phyloP scores from a whole-genome alignment of 148 eudicot genomes.

The Nepenthes mirabilis region DNA sequence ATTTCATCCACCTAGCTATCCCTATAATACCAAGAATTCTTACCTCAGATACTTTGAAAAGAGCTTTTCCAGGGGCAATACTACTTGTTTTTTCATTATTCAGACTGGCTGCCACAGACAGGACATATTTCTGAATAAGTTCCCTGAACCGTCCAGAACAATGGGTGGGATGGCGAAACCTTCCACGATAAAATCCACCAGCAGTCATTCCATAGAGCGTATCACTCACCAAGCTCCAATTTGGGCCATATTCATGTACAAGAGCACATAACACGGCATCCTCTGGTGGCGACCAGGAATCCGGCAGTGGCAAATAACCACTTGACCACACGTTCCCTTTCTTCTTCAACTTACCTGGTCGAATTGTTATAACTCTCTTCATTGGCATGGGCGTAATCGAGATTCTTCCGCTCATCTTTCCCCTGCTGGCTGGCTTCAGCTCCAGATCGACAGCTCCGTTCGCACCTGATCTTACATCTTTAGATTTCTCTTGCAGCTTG shows the following conservation, averaged over 20 bases:
- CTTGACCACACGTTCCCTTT: constrained; percentile 71
- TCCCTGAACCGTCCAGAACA: constrained; percentile 97
- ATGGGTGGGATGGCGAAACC: constrained; percentile 72
- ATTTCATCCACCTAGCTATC: not conserved
- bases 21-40: constrained; percentile 2
- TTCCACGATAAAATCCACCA: constrained; percentile 83
- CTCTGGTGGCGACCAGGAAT: constrained; percentile 78
- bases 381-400: constrained; percentile 53
- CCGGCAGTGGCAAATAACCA: constrained; percentile 65
- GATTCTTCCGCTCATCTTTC: constrained; percentile 57
- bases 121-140: constrained; percentile 64
- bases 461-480: constrained; percentile 32
- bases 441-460: constrained; percentile 38
- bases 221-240: constrained; percentile 93
- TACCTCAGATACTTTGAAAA: constrained; percentile 90
- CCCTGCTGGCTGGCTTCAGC: constrained; percentile 46
- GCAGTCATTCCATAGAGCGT: constrained; percentile 66
- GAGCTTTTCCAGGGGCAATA: constrained; percentile 51
- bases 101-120: constrained; percentile 41
- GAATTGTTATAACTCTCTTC: constrained; percentile 60
- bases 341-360: constrained; percentile 66
- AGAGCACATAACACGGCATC: constrained; percentile 83
- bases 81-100: constrained; percentile 54
- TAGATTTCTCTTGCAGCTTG: constrained; percentile 40
- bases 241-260: constrained; percentile 86